Base-by-base conservation (phyloP, 1,284 basidiomycete species). In the Ustilago curta region DNA sequence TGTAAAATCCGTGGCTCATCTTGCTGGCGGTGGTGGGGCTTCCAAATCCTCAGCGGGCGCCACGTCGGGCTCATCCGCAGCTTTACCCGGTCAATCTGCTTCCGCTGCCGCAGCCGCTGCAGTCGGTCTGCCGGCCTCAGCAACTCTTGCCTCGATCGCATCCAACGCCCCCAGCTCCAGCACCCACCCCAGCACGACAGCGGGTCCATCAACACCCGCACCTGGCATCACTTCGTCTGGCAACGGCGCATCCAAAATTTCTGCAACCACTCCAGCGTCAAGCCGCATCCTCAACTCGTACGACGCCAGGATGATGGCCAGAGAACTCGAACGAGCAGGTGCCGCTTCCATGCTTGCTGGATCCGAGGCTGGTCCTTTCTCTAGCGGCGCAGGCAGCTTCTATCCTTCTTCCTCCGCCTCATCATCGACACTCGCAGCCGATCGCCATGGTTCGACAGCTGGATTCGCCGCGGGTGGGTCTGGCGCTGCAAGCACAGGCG, bases 101-200 rank as follows among this genome's bases (percentile, higher is more conserved):
- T 48, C 56, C 0, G 25, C 57, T 3, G 43, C 71, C 7, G 47
- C 35, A 2, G 42, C 59, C 12, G 44, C 67, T 6, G 55, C 58
- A 11, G 63, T 63, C 4, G 67, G 63, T n/a, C 48, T 76, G 8
- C 73, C 73, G 8, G 7, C 64, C 9, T 71, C 68, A 11, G 49
- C 64, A 7, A 76, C 73, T 4, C 29, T 76, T 8, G 68, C 69
- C 3, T 76, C 73, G 3, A 76, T 76, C 27, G 64, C 73, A 0
- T 80, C 79, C 27, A 77, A 65, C 18, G 74, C 79, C 37, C 74
- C 73, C 18, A 62, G 68, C 19, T 67, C 74, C 21, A 67, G 70
- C 39, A 68, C 77, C 12, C 74, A 73, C 19, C 56, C 67, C 35
- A 69, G 51, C 37, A 49, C 40, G 1, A 29, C 70, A n/a, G 59